Conservation (phyloP, 305 asterid genomes). For the Fraxinus paxiana region DNA sequence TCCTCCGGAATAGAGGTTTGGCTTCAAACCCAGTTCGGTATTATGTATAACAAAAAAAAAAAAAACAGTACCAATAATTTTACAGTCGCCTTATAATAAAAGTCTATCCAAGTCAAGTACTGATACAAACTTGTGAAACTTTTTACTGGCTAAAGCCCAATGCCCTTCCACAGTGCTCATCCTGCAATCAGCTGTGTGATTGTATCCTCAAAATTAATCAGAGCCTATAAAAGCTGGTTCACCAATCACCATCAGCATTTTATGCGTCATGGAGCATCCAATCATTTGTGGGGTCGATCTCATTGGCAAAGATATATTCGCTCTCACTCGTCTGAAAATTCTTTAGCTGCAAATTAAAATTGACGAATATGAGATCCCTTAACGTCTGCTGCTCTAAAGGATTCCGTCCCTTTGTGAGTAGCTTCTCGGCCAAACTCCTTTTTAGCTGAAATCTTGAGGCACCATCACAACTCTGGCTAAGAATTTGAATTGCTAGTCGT, state of each 20-base stretch:
- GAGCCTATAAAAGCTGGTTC: neutral
- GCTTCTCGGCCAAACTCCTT: conserved; percentile 39
- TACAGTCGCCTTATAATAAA: neutral
- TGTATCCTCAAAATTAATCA: conserved; percentile 23
- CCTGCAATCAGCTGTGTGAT: neutral
- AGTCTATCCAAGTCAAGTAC: neutral
- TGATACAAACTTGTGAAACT: neutral
- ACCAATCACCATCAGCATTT: neutral
- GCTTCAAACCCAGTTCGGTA: neutral
- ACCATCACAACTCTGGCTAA: conserved; percentile 62
- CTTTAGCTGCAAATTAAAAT: conserved; percentile 49
- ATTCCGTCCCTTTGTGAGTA: conserved; percentile 26
- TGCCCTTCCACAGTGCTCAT: neutral
- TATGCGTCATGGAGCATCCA: conserved; percentile 24
- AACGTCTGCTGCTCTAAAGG: conserved; percentile 31
- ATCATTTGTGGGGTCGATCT: conserved; percentile 26
- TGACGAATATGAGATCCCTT: conserved; percentile 36
- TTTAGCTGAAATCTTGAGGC: conserved; percentile 44
- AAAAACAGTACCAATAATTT: neutral
- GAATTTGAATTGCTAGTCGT: conserved; percentile 43
- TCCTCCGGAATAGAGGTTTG: neutral
- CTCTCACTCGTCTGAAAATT: conserved; percentile 23
- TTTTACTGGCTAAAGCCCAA: neutral
- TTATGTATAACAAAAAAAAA: neutral
- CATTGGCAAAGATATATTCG: conserved; percentile 4